phyloP scores from a whole-genome alignment of 192 early-diverging fungal species.

The Haplosporangium gracile region DNA sequence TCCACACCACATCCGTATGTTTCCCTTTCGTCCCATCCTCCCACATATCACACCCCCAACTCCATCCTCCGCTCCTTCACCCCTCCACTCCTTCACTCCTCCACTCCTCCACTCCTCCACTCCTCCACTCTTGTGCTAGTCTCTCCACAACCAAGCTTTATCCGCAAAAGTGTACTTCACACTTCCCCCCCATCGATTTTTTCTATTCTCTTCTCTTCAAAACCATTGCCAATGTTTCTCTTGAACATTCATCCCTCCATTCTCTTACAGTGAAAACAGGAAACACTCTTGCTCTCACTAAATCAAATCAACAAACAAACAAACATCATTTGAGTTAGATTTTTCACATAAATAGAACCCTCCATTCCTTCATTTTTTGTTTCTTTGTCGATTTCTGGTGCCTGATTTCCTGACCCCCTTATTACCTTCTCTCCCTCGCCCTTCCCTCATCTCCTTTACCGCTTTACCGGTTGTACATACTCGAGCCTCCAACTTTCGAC shows the following conservation, averaged over 20 bases:
- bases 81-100: neutral
- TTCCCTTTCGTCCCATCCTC: neutral
- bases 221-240: neutral
- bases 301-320: neutral
- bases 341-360: slow-evolving; percentile 7
- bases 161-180: neutral
- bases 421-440: neutral
- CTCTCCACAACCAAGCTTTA: slow-evolving; percentile 4
- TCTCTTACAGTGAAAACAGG: neutral
- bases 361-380: neutral
- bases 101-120: neutral
- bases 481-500: neutral
- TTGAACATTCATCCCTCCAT: neutral
- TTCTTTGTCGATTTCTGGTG: neutral
- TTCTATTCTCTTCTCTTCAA: neutral
- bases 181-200: neutral
- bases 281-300: neutral
- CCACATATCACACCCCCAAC: neutral
- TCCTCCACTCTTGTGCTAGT: neutral
- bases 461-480: slow-evolving; percentile 11
- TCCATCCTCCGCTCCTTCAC: neutral
- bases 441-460: neutral
- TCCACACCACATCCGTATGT: neutral
- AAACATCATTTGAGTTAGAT: neutral
- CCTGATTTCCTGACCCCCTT: slow-evolving; percentile 8